Conservation (phyloP, 2,329 filamentous ascomycete species). For the Ophiocordyceps camponoti-saundersi region DNA sequence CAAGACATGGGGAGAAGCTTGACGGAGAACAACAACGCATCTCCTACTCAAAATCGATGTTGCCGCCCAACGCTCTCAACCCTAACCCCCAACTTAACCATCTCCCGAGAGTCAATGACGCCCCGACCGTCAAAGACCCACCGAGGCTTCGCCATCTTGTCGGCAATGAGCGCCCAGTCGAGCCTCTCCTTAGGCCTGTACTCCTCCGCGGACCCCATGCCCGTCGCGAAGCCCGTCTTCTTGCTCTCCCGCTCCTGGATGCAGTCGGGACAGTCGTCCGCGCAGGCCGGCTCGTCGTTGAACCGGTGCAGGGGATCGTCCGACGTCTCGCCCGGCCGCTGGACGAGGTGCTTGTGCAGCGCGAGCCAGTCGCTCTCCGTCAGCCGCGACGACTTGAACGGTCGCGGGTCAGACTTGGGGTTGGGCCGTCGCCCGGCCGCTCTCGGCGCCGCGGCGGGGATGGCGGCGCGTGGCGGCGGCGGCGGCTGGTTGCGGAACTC, state of each 20-base stretch:
- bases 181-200: constrained; percentile 28
- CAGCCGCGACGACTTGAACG: constrained; percentile 19
- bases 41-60: constrained; percentile 21
- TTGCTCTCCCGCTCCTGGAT: constrained; percentile 20
- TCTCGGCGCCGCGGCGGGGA: constrained; percentile 11
- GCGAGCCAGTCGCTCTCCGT: constrained; percentile 28
- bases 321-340: constrained; percentile 10
- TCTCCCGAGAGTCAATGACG: constrained; percentile 28
- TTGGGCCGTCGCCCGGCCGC: constrained; percentile 19
- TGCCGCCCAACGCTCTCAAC: constrained; percentile 36
- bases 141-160: constrained; percentile 32
- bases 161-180: constrained; percentile 33
- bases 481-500: constrained; percentile 30
- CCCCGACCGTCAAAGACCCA: constrained; percentile 42
- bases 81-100: constrained; percentile 31
- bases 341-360: constrained; percentile 29
- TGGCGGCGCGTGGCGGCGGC: constrained; percentile 11
- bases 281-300: constrained; percentile 26
- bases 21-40: too few relatives aligned
- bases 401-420: constrained; percentile 27
- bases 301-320: constrained; percentile 29
- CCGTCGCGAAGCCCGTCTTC: constrained; percentile 20
- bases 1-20: too few relatives aligned
- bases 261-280: constrained; percentile 32
- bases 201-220: constrained; percentile 25